A percentile compares a stretch with the other conserved stretches of the same genome.
Evolutionary conservation across 139 green algal species (phyloP).

Genomic region (Chlamydomonas schloesseri): DNA sequence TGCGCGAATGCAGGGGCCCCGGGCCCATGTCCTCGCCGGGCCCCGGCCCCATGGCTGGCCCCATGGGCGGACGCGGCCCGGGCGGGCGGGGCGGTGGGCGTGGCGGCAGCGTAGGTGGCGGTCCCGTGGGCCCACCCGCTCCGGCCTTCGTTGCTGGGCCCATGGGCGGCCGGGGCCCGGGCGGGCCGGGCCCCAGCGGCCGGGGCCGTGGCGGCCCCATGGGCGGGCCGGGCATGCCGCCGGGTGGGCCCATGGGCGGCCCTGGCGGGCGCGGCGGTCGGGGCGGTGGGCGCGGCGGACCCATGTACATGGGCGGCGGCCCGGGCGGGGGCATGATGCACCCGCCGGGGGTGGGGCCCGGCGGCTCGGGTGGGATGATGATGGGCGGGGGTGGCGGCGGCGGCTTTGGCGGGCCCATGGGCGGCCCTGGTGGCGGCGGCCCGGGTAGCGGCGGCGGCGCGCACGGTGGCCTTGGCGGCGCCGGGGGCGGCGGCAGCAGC

Average conservation of each 20-base stretch:
- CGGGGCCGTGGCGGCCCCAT: not conserved
- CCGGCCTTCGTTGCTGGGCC: not conserved
- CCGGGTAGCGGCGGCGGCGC: not conserved
- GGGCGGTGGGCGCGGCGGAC: conserved; percentile 2
- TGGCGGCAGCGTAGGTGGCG: not conserved
- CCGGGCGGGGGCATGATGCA: not conserved
- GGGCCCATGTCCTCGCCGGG: too few relatives aligned
- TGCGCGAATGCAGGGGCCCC: not conserved
- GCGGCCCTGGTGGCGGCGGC: not conserved
- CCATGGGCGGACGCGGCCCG: not conserved
- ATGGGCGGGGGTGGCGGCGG: not conserved
- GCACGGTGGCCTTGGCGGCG: not conserved
- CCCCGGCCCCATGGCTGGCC: not conserved
- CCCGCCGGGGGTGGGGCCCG: too few relatives aligned
- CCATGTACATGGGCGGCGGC: not conserved
- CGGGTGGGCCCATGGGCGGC: not conserved
- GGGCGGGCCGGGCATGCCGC: too few relatives aligned
- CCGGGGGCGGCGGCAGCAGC: not conserved
- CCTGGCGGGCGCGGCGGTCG: not conserved
- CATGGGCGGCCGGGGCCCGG: not conserved
- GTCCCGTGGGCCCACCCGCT: not conserved
- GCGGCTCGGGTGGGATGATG: not conserved
- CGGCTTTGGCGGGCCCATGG: too few relatives aligned
- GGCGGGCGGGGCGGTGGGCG: not conserved
- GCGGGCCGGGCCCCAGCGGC: not conserved